These are phyloP conservation scores for Cordyceps javanica DNA, from an alignment of 2,329 filamentous ascomycete genomes.

Conservation along the genomic window DNA sequence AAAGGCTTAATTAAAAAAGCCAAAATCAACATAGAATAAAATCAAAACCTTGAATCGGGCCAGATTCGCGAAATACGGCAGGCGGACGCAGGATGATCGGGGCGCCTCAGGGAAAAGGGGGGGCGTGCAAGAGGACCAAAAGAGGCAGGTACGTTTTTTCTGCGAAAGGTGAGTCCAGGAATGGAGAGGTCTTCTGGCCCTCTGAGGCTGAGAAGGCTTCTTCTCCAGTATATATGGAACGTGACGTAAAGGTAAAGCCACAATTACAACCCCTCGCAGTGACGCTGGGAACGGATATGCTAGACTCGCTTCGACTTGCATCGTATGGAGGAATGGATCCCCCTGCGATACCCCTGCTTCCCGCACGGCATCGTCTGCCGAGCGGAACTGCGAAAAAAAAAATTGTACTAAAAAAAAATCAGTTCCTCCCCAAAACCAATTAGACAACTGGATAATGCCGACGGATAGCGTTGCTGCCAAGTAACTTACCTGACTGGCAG, in stretches of 20 bases:
- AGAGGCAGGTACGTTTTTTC: not conserved
- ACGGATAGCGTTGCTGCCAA: not conserved
- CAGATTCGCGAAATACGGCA: not conserved
- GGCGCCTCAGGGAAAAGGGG: not conserved
- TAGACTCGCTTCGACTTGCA: not conserved
- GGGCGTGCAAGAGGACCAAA: not conserved
- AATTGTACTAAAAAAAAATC: not conserved
- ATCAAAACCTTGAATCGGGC: not conserved
- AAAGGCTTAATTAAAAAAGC: not conserved
- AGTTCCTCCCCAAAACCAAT: not conserved
- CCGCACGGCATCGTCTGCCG: not conserved
- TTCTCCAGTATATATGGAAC: constrained; percentile 5
- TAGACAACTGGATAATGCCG: not conserved
- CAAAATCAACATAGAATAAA: too few relatives aligned
- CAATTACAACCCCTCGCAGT: not conserved
- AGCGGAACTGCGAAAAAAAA: not conserved
- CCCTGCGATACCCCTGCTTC: not conserved
- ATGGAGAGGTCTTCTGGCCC: not conserved
- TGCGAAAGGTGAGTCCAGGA: not conserved
- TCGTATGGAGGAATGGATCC: not conserved
- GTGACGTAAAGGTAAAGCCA: constrained; percentile 9
- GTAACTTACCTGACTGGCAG: not conserved
- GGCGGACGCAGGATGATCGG: not conserved
- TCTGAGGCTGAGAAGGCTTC: constrained; percentile 6
- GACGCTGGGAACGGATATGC: not conserved